These are phyloP conservation scores for Leccinum longicurvipes DNA, from an alignment of 768 basidiomycete genomes.

Conservation along the genomic window DNA sequence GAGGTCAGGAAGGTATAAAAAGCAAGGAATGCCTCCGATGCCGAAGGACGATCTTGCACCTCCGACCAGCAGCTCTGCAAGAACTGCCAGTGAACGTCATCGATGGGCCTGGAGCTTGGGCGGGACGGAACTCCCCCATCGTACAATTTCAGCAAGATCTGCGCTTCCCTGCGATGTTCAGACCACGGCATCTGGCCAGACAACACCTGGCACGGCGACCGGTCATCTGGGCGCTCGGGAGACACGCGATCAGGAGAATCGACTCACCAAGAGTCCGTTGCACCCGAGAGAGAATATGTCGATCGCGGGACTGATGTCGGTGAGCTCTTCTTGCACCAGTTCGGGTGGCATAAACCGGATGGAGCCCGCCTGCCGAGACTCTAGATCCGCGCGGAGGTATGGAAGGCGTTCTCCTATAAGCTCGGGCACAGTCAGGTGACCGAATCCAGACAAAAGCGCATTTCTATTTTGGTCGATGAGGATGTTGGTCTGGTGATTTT, in stretches of 20 bases:
- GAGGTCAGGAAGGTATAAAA: constrained; percentile 9
- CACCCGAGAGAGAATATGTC: constrained; percentile 16
- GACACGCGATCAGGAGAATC: not conserved
- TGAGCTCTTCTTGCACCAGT: constrained; percentile 1
- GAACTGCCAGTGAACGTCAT: constrained; percentile 7
- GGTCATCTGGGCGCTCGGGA: not conserved
- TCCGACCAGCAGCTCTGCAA: constrained; percentile 10
- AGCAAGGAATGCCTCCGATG: constrained; percentile 10
- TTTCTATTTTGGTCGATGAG: constrained; percentile 9
- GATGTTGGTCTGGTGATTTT: constrained; percentile 7
- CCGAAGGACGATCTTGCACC: constrained; percentile 9
- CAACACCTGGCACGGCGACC: constrained; percentile 3
- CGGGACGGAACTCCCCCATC: constrained; percentile 4
- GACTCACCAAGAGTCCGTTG: constrained; percentile 9
- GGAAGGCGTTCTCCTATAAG: constrained; percentile 10
- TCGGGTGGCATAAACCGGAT: constrained; percentile 18
- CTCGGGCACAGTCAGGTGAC: constrained; percentile 12
- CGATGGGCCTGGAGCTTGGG: constrained; percentile 1
- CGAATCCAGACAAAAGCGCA: constrained; percentile 10
- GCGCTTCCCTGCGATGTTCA: constrained; percentile 7
- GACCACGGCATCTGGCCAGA: constrained; percentile 13
- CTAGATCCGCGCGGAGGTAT: constrained; percentile 8
- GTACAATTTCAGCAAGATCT: constrained; percentile 2
- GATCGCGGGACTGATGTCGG: not conserved
- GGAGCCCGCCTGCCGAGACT: constrained; percentile 7